Base-by-base conservation (phyloP, 495 filamentous ascomycete species). In the Aspergillus diversus region DNA sequence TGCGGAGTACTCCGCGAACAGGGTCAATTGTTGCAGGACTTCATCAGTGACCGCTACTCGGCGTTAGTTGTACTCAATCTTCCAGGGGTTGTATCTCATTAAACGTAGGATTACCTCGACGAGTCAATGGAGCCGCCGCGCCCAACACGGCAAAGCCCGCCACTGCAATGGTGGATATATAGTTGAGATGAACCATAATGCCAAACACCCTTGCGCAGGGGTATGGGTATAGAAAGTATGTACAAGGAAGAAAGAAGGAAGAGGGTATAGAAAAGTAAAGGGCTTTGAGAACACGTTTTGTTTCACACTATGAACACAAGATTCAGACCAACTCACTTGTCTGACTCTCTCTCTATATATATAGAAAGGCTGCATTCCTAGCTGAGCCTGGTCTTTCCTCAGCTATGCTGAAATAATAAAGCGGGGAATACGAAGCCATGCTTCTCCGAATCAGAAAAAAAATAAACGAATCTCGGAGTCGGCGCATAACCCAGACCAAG, bases 1-100 rank as follows among this genome's bases (percentile, higher is more conserved):
- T 0, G 81, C 88, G 2, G 90, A 78, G 71, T 88, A 94, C 69
- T 94, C 85, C 15, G 87, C 83, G 69, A 83, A 90, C 63, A 92
- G 77, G 5, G 80, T 73, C 50, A 94, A 75, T 46, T 83, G 77
- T 27, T 70, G 52, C 8, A 75, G 51, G 31, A 69, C 65, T 32
- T 61, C 55, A 8, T 69, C 43, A 4, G 75, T 73, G 53, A 80
- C 72, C 61, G 71, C 77, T 77, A 7, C 11, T 60, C 11, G 21
- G 12, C 12, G 57, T 66, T 33, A 65, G 59, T 27, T 49, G 13
- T 58, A 16, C 31, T 16, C n/a, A 43, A 7, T 15, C 5, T 15
- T 4, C 34, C 5, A 16, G 21, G 34, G 27, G 9, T 13, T 35
- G 21, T 55, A 9, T n/a, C 21, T 35, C 2, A 21, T 46, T 3